A percentile compares a stretch with the other conserved stretches of the same genome.
Evolutionary conservation across 176 grass and related monocot species (phyloP).

Genomic region (Aegilops speltoides): DNA sequence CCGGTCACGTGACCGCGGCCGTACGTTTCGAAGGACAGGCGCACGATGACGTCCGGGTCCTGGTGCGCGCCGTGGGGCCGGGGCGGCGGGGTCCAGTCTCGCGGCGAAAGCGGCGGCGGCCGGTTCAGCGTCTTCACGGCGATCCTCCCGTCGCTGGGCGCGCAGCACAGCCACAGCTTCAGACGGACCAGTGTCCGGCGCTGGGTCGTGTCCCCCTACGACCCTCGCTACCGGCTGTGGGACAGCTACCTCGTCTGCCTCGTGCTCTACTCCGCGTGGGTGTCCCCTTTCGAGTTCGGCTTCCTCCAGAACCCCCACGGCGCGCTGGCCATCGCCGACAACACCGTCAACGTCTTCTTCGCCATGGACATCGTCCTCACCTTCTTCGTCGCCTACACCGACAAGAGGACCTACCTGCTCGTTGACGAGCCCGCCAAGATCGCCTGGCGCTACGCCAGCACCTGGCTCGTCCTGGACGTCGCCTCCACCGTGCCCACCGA

Average conservation of each 20-base stretch:
- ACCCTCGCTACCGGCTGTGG: slow-evolving; percentile 53
- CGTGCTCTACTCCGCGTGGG: slow-evolving; percentile 75
- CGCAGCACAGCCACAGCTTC: slow-evolving; percentile 5
- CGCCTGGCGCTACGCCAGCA: slow-evolving; percentile 40
- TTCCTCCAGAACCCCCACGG: slow-evolving; percentile 44
- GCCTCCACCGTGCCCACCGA: slow-evolving; percentile 36
- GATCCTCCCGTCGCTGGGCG: slow-evolving; percentile 62
- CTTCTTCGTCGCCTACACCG: slow-evolving; percentile 68
- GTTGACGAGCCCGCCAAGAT: slow-evolving; percentile 59
- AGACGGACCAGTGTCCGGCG: slow-evolving; percentile 30
- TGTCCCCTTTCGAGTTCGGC: slow-evolving; percentile 71
- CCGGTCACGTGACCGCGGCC: neutral
- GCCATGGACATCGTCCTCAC: slow-evolving; percentile 72
- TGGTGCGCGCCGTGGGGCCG: neutral
- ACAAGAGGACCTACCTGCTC: slow-evolving; percentile 48
- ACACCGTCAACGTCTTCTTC: slow-evolving; percentile 61
- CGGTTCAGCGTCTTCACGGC: neutral
- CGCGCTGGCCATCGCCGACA: slow-evolving; percentile 50
- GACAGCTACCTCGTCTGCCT: slow-evolving; percentile 20
- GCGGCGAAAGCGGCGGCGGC: neutral
- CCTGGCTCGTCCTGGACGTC: slow-evolving; percentile 46
- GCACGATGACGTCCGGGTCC: neutral
- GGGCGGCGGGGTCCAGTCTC: neutral
- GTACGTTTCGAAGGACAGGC: neutral
- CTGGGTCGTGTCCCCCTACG: slow-evolving; percentile 63